phyloP scores from a whole-genome alignment of 2,329 filamentous ascomycete species.

The Ambrosiella cleistominuta region DNA sequence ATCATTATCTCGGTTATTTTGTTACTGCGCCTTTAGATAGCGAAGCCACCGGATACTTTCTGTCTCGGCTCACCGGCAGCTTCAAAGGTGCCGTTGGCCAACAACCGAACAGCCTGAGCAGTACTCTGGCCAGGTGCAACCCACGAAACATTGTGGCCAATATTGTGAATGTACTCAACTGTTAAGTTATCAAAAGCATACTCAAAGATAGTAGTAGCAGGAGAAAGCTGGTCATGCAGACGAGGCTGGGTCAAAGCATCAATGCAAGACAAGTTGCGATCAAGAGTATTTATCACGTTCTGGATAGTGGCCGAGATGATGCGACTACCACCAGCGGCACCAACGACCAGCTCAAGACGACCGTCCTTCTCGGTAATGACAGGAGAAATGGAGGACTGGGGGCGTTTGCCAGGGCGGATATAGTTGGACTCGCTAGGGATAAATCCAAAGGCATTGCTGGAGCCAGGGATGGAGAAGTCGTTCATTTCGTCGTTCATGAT shows the following conservation, averaged over 20 bases:
- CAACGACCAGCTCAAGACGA: conserved; percentile 52
- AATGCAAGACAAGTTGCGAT: conserved; percentile 40
- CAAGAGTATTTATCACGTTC: conserved; percentile 56
- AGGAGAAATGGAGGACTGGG: conserved; percentile 60
- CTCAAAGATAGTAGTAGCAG: conserved; percentile 53
- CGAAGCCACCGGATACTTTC: conserved; percentile 50
- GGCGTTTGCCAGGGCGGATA: conserved; percentile 55
- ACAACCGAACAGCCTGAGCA: conserved; percentile 52
- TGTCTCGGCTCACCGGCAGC: conserved; percentile 73
- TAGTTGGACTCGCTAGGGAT: conserved; percentile 65
- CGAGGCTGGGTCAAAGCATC: conserved; percentile 52
- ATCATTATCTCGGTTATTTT: too few relatives aligned
- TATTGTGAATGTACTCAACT: conserved; percentile 43
- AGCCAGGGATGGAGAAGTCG: conserved; percentile 73
- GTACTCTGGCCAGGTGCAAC: conserved; percentile 46
- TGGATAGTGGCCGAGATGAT: conserved; percentile 78
- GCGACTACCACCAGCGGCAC: conserved; percentile 64
- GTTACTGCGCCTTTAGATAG: conserved; percentile 19
- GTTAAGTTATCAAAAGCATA: conserved; percentile 53
- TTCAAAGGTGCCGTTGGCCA: conserved; percentile 52
- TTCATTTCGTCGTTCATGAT: conserved; percentile 57
- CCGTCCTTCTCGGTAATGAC: conserved; percentile 59
- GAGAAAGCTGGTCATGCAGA: conserved; percentile 68
- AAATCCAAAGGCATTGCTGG: conserved; percentile 69
- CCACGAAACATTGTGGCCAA: conserved; percentile 63